phyloP scores from a whole-genome alignment of 768 basidiomycete genomes.

The Lactarius indigo region DNA sequence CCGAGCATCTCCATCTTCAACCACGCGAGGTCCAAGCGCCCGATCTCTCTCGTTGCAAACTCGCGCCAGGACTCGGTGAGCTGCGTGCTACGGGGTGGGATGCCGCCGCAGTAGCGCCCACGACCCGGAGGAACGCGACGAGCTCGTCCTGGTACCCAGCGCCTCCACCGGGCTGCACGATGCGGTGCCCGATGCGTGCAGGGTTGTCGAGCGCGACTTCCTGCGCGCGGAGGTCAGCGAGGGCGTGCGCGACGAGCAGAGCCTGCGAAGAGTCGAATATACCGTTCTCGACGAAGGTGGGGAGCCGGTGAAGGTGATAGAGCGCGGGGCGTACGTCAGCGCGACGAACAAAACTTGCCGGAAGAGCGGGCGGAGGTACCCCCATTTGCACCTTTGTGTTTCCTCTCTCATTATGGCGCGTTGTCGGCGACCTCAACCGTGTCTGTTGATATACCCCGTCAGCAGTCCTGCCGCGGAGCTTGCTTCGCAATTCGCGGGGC shows the following conservation, averaged over 20 bases:
- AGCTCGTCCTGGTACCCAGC: constrained; percentile 34
- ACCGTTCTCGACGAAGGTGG: constrained; percentile 45
- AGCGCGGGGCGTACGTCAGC: constrained; percentile 45
- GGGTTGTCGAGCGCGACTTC: constrained; percentile 41
- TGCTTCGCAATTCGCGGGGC: too few species aligned
- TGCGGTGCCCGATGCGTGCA: constrained; percentile 45
- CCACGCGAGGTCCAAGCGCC: constrained; percentile 43
- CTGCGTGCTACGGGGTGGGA: constrained; percentile 41
- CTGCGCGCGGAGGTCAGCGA: constrained; percentile 31
- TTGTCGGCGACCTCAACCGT: too few species aligned
- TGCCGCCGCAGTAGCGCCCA: constrained; percentile 14
- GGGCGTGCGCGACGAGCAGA: constrained; percentile 43
- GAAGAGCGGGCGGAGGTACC: constrained; percentile 54
- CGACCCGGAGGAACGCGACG: constrained; percentile 31
- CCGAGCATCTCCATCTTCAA: constrained; percentile 42
- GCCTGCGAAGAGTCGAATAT: constrained; percentile 50
- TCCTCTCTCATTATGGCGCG: too few species aligned
- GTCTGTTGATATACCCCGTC: too few species aligned
- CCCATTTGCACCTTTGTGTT: too few species aligned
- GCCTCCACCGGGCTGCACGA: constrained; percentile 39
- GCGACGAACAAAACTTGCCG: constrained; percentile 51
- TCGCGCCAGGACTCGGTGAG: constrained; percentile 44
- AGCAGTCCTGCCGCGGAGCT: too few species aligned
- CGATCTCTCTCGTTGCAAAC: constrained; percentile 33
- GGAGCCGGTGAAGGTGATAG: constrained; percentile 56